These are phyloP conservation scores for Alternaria triticimaculans DNA, from an alignment of 2,329 filamentous ascomycete species.

Conservation along the genomic window DNA sequence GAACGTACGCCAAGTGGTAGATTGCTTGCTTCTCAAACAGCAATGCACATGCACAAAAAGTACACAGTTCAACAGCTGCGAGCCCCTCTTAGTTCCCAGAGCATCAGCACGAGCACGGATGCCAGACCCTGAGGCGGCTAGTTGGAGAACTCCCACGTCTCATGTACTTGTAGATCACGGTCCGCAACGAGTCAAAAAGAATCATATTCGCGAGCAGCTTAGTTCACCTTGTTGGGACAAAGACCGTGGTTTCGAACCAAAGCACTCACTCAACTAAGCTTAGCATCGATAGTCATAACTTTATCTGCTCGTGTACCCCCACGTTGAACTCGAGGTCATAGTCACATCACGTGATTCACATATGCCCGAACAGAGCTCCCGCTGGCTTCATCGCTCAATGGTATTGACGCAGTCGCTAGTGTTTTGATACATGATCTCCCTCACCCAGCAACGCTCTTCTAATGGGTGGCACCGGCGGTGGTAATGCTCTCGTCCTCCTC, in stretches of 20 bases:
- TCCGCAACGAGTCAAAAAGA: conserved; percentile 1
- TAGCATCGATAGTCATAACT: neutral
- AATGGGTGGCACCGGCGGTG: conserved; percentile 47
- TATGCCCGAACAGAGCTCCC: neutral
- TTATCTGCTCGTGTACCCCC: neutral
- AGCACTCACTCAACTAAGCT: neutral
- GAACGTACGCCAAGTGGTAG: neutral
- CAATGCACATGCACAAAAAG: conserved; percentile 7
- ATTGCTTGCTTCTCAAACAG: conserved; percentile 7
- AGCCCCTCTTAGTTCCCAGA: neutral
- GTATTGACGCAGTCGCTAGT: conserved; percentile 45
- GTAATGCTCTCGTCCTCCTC: conserved; percentile 66
- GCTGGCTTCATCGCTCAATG: conserved; percentile 34
- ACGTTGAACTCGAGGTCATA: neutral
- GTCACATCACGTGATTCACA: conserved; percentile 30
- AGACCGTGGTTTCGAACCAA: neutral
- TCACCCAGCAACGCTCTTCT: conserved; percentile 20
- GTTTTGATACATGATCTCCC: conserved; percentile 43
- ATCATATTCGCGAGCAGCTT: neutral
- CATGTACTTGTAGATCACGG: neutral
- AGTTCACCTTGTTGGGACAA: neutral
- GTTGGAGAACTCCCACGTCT: neutral
- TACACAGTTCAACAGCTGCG: conserved; percentile 4
- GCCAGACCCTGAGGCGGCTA: neutral
- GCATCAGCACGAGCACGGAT: neutral